Conservation (phyloP, 2,329 filamentous ascomycete genomes). For the Lasiodiplodia citricola region DNA sequence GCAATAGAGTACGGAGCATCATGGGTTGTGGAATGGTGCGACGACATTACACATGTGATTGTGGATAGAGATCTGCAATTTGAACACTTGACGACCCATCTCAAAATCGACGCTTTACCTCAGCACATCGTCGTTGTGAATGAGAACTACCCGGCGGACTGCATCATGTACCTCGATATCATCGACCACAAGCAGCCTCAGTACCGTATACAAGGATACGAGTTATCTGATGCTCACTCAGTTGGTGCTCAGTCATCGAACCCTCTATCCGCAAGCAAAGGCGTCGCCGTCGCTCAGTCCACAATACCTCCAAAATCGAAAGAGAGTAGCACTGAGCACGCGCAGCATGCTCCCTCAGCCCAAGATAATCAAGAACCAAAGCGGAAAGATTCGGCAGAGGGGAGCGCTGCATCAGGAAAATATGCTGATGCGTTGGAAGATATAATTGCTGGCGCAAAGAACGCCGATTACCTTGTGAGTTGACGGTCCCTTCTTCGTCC, state of each 20-base stretch:
- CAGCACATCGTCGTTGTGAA: conserved; percentile 59
- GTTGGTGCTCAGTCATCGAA: conserved; percentile 31
- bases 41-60: conserved; percentile 71
- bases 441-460: conserved; percentile 7
- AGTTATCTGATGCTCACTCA: conserved; percentile 30
- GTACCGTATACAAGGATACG: conserved; percentile 64
- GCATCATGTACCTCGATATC: conserved; percentile 46
- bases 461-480: conserved; percentile 13
- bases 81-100: conserved; percentile 63
- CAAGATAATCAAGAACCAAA: background rate
- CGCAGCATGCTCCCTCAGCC: background rate
- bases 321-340: conserved; percentile 35
- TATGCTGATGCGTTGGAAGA: conserved; percentile 12
- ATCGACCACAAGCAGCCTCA: conserved; percentile 61
- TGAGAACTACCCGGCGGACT: conserved; percentile 52
- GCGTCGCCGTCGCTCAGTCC: conserved; percentile 43
- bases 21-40: conserved; percentile 66
- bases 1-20: conserved; percentile 71
- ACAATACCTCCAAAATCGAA: conserved; percentile 48
- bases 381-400: too few relatives aligned
- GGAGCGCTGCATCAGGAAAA: background rate
- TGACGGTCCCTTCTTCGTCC: background rate
- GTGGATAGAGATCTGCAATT: conserved; percentile 73
- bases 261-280: conserved; percentile 53
- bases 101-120: conserved; percentile 57